Evolutionary conservation across 768 basidiomycete species (phyloP).

Genomic region (Agrocybe chaxingu): DNA sequence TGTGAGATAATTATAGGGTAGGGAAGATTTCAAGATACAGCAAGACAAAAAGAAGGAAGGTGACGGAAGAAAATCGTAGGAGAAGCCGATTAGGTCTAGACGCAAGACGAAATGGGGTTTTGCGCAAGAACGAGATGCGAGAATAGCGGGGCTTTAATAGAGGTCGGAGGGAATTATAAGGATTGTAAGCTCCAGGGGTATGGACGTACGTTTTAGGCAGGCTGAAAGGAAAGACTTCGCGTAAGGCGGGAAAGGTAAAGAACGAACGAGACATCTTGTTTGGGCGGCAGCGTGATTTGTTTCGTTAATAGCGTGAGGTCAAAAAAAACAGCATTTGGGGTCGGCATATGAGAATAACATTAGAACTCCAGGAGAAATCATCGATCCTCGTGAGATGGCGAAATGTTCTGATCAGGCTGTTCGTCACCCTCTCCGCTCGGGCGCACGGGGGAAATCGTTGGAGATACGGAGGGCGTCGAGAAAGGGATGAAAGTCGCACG

Average conservation of each 20-base stretch:
- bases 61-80: slow-evolving; percentile 15
- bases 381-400: slow-evolving; percentile 17
- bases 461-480: slow-evolving; percentile 21
- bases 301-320: slow-evolving; percentile 26
- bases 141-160: slow-evolving; percentile 22
- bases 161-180: slow-evolving; percentile 21
- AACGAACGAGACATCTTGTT: slow-evolving; percentile 24
- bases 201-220: slow-evolving; percentile 23
- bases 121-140: slow-evolving; percentile 16
- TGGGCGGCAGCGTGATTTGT: slow-evolving; percentile 24
- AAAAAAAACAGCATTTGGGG: slow-evolving; percentile 16
- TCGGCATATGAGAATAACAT: slow-evolving; percentile 17
- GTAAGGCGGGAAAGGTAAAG: slow-evolving; percentile 22
- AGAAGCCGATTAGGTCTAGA: slow-evolving; percentile 14
- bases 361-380: slow-evolving; percentile 11
- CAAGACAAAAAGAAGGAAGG: slow-evolving; percentile 17
- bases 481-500: slow-evolving; percentile 41
- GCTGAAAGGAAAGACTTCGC: slow-evolving; percentile 24
- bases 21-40: slow-evolving; percentile 16
- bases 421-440: slow-evolving; percentile 16
- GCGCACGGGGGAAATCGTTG: slow-evolving; percentile 14
- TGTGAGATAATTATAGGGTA: slow-evolving; percentile 15
- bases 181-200: slow-evolving; percentile 20
- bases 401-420: slow-evolving; percentile 16
- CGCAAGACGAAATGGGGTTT: slow-evolving; percentile 20